These are phyloP conservation scores for Trebouxia gelatinosa DNA, from an alignment of 163 green algal species.

Conservation along the genomic window DNA sequence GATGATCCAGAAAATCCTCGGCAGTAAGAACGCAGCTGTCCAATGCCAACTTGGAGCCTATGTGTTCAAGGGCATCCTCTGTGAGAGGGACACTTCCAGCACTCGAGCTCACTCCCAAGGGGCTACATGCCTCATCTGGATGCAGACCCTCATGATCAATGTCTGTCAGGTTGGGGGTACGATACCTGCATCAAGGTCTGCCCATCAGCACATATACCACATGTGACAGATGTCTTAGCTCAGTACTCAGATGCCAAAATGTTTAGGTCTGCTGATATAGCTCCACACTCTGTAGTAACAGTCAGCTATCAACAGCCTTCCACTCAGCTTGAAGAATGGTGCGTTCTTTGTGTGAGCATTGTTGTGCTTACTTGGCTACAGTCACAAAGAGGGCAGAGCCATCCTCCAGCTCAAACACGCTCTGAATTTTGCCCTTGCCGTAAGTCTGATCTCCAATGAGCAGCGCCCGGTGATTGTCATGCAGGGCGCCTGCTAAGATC, in stretches of 20 bases:
- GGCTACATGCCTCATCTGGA: slow-evolving; percentile 62
- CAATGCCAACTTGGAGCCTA: slow-evolving; percentile 38
- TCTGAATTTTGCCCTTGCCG: slow-evolving; percentile 88
- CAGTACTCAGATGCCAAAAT: neutral
- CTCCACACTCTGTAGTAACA: neutral
- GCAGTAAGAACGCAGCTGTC: slow-evolving; percentile 68
- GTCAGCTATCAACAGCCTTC: slow-evolving; percentile 12
- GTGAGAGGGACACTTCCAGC: slow-evolving; percentile 22
- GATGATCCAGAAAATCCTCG: slow-evolving; percentile 45
- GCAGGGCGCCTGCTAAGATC: slow-evolving; percentile 88
- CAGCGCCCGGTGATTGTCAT: slow-evolving; percentile 78
- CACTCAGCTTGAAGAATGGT: slow-evolving; percentile 58
- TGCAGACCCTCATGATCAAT: slow-evolving; percentile 65
- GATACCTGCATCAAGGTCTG: neutral
- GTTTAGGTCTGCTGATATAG: neutral
- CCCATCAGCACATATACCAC: neutral
- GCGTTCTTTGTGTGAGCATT: too few relatives aligned
- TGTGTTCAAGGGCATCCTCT: neutral
- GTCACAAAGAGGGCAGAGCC: slow-evolving; percentile 93
- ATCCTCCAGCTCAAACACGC: slow-evolving; percentile 85
- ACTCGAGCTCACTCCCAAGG: slow-evolving; percentile 10
- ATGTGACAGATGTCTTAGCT: too few relatives aligned
- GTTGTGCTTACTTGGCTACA: slow-evolving; percentile 81
- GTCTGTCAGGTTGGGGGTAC: slow-evolving; percentile 34
- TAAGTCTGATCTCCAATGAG: slow-evolving; percentile 82